Conservation (phyloP, 148 eudicot species). For the Persicaria tinctoria region DNA sequence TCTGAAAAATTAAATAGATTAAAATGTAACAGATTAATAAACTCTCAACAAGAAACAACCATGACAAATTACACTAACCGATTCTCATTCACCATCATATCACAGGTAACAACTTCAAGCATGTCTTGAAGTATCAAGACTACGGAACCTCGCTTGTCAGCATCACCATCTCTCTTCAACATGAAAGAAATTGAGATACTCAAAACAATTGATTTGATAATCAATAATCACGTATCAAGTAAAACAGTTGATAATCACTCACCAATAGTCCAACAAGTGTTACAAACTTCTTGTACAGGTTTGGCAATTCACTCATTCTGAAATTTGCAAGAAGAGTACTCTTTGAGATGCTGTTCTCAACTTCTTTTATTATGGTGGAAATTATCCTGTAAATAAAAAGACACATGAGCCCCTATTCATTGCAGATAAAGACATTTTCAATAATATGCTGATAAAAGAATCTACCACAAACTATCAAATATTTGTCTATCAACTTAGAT, state of each 20-base stretch:
- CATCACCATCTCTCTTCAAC: slow-evolving; percentile 67
- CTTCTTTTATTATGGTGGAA: slow-evolving; percentile 59
- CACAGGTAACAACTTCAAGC: slow-evolving; percentile 87
- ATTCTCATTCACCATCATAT: slow-evolving; percentile 94
- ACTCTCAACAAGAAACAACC: neutral
- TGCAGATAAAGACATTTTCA: slow-evolving; percentile 1
- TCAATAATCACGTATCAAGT: neutral
- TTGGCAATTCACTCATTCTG: slow-evolving; percentile 66
- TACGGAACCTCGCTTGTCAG: slow-evolving; percentile 53
- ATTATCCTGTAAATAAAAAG: slow-evolving; percentile 47
- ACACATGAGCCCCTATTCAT: neutral
- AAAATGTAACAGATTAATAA: neutral
- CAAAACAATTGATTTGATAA: neutral
- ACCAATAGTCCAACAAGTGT: slow-evolving; percentile 75
- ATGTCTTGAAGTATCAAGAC: slow-evolving; percentile 84
- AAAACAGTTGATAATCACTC: slow-evolving; percentile 19
- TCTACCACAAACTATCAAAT: neutral
- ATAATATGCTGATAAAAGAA: neutral
- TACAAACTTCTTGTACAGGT: slow-evolving; percentile 60
- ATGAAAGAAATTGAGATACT: slow-evolving; percentile 4
- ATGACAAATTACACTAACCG: slow-evolving; percentile 35
- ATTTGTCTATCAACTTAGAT: neutral
- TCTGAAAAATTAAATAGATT: slow-evolving; percentile 26
- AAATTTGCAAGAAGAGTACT: slow-evolving; percentile 60
- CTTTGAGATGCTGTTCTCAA: slow-evolving; percentile 60